Conservation (phyloP, 805 yeast species). For the Nakazawaea pomicola region DNA sequence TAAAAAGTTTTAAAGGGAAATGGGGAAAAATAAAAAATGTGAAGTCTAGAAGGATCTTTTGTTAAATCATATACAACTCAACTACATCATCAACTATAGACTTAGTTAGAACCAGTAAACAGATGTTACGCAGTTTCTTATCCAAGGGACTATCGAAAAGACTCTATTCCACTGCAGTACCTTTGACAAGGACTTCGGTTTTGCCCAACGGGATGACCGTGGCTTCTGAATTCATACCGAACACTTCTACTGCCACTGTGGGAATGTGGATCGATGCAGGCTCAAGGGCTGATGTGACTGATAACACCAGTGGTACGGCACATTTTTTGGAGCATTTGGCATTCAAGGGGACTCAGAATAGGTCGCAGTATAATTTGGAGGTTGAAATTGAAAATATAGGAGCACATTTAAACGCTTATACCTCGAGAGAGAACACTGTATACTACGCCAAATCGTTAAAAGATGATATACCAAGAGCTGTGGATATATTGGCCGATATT, state of each 20-base stretch:
- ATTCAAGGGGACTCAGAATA: slow-evolving; percentile 83
- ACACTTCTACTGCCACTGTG: slow-evolving; percentile 90
- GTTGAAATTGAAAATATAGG: slow-evolving; percentile 95
- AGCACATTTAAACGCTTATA: slow-evolving; percentile 96
- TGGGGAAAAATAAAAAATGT: background rate
- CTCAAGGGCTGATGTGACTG: slow-evolving; percentile 85
- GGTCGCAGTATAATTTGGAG: slow-evolving; percentile 81
- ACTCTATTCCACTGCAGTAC: slow-evolving; percentile 20
- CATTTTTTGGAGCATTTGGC: slow-evolving; percentile 96
- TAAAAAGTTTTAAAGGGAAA: background rate
- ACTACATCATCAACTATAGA: background rate
- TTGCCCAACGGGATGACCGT: slow-evolving; percentile 91
- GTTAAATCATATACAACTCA: background rate
- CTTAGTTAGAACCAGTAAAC: background rate
- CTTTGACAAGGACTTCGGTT: slow-evolving; percentile 61
- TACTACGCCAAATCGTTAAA: slow-evolving; percentile 87
- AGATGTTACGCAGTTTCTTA: background rate
- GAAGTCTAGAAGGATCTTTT: background rate
- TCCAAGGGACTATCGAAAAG: background rate
- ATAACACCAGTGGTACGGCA: slow-evolving; percentile 87
- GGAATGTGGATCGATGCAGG: slow-evolving; percentile 99
- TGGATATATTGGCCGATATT: slow-evolving; percentile 86
- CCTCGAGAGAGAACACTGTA: slow-evolving; percentile 95
- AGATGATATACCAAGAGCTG: slow-evolving; percentile 76
- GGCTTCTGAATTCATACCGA: slow-evolving; percentile 85